A percentile compares a stretch with the other conserved stretches of the same genome.
Conservation (phyloP, 1,284 basidiomycete species). For the Fistulina hepatica region DNA sequence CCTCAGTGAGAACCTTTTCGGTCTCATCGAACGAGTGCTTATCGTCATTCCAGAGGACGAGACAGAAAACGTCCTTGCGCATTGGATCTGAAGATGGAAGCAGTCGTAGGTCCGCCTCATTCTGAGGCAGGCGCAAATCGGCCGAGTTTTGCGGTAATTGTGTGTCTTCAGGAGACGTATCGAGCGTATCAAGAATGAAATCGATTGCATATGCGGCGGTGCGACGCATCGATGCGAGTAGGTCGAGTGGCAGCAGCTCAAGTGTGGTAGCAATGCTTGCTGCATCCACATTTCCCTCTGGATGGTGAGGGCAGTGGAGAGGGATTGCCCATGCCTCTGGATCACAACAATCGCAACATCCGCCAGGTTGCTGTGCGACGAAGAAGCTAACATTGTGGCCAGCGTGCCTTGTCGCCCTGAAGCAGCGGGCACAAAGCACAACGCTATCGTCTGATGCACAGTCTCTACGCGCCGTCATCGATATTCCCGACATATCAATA, state of each 20-base stretch:
- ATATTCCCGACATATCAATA: neutral
- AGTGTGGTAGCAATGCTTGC: slow-evolving; percentile 26
- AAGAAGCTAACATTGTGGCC: slow-evolving; percentile 88
- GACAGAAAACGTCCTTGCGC: slow-evolving; percentile 70
- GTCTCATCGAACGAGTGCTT: slow-evolving; percentile 93
- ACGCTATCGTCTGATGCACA: slow-evolving; percentile 84
- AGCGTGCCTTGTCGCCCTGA: slow-evolving; percentile 71
- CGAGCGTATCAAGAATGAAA: slow-evolving; percentile 78
- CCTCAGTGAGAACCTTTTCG: slow-evolving; percentile 67
- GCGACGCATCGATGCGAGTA: slow-evolving; percentile 61
- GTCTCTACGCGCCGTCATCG: slow-evolving; percentile 41
- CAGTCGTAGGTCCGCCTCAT: slow-evolving; percentile 61
- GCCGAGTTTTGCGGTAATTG: slow-evolving; percentile 56
- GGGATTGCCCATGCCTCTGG: slow-evolving; percentile 69
- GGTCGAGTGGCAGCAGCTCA: slow-evolving; percentile 43
- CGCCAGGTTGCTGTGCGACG: slow-evolving; percentile 81
- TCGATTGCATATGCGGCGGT: slow-evolving; percentile 74
- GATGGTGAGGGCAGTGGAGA: slow-evolving; percentile 64
- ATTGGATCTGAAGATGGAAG: slow-evolving; percentile 67
- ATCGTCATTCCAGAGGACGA: slow-evolving; percentile 96
- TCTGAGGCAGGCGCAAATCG: slow-evolving; percentile 61
- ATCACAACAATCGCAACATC: slow-evolving; percentile 91
- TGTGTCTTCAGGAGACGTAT: slow-evolving; percentile 76
- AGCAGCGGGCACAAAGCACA: slow-evolving; percentile 81
- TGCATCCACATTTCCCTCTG: slow-evolving; percentile 20